Evolutionary conservation across 2,329 filamentous ascomycete species (phyloP).

Genomic region (Hymenoscyphus linearis): DNA sequence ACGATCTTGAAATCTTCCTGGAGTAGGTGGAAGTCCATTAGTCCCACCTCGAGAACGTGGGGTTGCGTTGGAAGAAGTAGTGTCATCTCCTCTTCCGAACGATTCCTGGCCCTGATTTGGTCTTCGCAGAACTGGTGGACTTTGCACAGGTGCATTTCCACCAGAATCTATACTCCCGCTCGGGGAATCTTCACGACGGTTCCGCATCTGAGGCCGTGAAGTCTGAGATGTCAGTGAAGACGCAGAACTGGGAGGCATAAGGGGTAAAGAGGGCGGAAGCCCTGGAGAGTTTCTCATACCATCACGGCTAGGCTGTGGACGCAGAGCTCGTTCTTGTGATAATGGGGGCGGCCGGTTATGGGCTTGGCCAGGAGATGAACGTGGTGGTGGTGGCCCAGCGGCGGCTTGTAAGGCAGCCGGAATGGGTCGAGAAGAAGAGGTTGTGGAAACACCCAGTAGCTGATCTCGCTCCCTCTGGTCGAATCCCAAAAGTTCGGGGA

Average conservation of each 20-base stretch:
- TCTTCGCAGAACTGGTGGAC: slow-evolving; percentile 24
- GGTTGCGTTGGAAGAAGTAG: slow-evolving; percentile 8
- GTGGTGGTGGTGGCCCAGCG: slow-evolving; percentile 15
- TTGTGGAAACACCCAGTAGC: slow-evolving; percentile 52
- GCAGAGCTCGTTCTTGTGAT: slow-evolving; percentile 22
- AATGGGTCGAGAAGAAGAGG: slow-evolving; percentile 16
- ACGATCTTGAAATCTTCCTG: slow-evolving; percentile 30
- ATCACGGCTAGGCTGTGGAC: slow-evolving; percentile 28
- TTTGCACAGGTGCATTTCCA: slow-evolving; percentile 16
- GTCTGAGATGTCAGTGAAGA: slow-evolving; percentile 24
- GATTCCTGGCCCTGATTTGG: slow-evolving; percentile 33
- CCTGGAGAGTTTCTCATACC: slow-evolving; percentile 18
- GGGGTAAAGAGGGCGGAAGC: slow-evolving; percentile 7
- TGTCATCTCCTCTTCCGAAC: slow-evolving; percentile 29
- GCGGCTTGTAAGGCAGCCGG: slow-evolving; percentile 15
- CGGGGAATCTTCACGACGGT: slow-evolving; percentile 26
- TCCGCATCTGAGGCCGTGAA: slow-evolving; percentile 23
- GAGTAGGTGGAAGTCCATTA: slow-evolving; percentile 26
- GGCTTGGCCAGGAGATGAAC: slow-evolving; percentile 20
- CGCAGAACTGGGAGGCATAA: slow-evolving; percentile 15
- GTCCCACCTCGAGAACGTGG: slow-evolving; percentile 29
- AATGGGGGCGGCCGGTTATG: slow-evolving; percentile 24
- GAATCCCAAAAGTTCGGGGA: slow-evolving; percentile 77
- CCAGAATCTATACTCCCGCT: slow-evolving; percentile 25
- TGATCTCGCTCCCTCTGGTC: slow-evolving; percentile 72